Evolutionary conservation across 2,329 filamentous ascomycete genomes (phyloP), one percentile per base, ranked within the genome.

Genomic region (Aspergillus terreus): DNA sequence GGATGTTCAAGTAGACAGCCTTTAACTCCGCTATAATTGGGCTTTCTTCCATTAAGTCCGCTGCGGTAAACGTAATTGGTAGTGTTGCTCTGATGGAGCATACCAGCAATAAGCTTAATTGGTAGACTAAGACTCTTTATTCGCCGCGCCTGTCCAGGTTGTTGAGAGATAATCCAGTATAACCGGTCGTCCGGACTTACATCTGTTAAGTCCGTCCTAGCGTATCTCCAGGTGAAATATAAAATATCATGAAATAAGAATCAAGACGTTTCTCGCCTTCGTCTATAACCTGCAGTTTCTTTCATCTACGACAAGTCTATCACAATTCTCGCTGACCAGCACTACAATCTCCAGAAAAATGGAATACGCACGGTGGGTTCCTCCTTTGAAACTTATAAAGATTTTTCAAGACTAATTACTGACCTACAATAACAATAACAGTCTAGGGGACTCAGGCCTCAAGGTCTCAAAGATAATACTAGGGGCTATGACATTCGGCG

Each of bases 391-490:
- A 7, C 9, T 45, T 4, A 9, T 35, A 23, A 12, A 30, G 32
- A 15, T 9, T 7, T 14, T 33, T 33, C 19, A 23, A 27, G 21
- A 27, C 21, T 9, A 14, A 45, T n/a, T 33, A 27, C 44, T 33
- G 44, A 45, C 44, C 44, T 15, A 23, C 44, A 12, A 11, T 32
- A 23, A 45, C 27, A 19, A 35, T 21, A 45, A 35, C 44, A 45
- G 19, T 17, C 71, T 83, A 7, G 81, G 81, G 17, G 78, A 76
- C 54, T 78, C 76, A 23, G 80, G 81, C 4, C 67, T 84, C 43
- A 76, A 76, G 51, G 77, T 83, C 44, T 83, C 80, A 15, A 76
- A 81, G 42, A 75, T 81, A 23, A 80, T 84, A 54, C 65, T 83
- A 6, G 81, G 81, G 42, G 73, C 77, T 50, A 83, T 83, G 81